phyloP scores from a whole-genome alignment of 352 stramenopile species.

The Pythium plurisporium region DNA sequence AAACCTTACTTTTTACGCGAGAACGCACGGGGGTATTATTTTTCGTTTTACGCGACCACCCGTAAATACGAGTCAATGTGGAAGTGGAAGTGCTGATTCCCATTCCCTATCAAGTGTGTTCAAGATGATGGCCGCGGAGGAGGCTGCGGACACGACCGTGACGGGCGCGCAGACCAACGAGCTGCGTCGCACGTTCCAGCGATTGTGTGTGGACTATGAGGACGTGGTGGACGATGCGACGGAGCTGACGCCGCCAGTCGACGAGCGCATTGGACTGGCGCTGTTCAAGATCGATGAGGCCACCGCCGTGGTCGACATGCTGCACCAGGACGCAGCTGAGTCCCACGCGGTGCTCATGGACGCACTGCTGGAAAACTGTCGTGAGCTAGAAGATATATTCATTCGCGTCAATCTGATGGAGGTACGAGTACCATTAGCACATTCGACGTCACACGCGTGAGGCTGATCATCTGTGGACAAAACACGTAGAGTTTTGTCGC shows the following conservation, averaged over 20 bases:
- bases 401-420: conserved; percentile 72
- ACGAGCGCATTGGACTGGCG: conserved; percentile 70
- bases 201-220: conserved; percentile 60
- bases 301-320: conserved; percentile 37
- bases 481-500: conserved; percentile 37
- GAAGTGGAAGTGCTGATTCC: too few relatives aligned
- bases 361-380: conserved; percentile 57
- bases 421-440: too few relatives aligned
- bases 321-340: conserved; percentile 49
- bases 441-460: too few relatives aligned
- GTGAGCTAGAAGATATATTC: conserved; percentile 78
- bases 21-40: neutral
- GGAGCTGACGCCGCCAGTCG: conserved; percentile 46
- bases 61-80: conserved; percentile 22
- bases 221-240: conserved; percentile 61
- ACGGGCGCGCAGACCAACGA: conserved; percentile 14
- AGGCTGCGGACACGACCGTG: neutral
- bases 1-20: neutral
- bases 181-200: conserved; percentile 48
- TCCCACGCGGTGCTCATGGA: conserved; percentile 45
- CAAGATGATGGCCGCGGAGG: conserved; percentile 12
- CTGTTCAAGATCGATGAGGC: conserved; percentile 84
- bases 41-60: neutral
- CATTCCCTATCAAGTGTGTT: too few relatives aligned
- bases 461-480: too few relatives aligned